Evolutionary conservation across 495 filamentous ascomycete genomes (phyloP), one percentile per base, ranked within the genome.

Genomic region (Penicillium malachiteum): DNA sequence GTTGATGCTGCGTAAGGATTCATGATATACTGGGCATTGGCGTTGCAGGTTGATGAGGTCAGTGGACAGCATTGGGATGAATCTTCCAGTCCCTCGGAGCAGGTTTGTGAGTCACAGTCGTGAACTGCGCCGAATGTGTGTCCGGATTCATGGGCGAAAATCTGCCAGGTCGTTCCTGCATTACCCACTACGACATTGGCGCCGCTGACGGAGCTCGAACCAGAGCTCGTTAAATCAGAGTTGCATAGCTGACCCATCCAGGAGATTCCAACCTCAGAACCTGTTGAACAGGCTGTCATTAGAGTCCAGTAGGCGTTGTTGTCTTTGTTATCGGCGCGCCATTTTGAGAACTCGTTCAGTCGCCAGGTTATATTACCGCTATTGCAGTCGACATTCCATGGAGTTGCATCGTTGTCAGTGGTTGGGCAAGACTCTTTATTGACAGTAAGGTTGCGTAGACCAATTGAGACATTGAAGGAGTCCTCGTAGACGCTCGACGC

Each of bases 121-220:
- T 98, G 94, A 37, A 96, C 91, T 11, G 94, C 95, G 40, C 94
- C 94, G 64, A 96, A 96, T 0, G 91, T 97, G 60, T 98, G 94
- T 9, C 94, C 94, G 11, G 89, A 84, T 69, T 98, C 95, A 64
- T 98, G 94, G 18, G 94, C 93, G 72, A 97, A 91, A 48, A 98
- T 89, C 67, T 96, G 91, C 95, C 95, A 98, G 60, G 96, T 91
- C 17, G 83, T 88, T 3, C 71, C 71, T 10, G 82, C 75, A 2
- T 90, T 96, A 46, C 85, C 84, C 14, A 91, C 87, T 16, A 98
- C 92, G 21, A 98, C 90, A 67, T 97, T 97, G 41, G 94, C 87
- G 17, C 90, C 89, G 16, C 85, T 86, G 43, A 95, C 86, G 2
- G 84, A 85, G 67, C 88, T 87, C n/a, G 63, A 66, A 10, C 71